These are phyloP conservation scores for Candolleomyces aberdarensis DNA, from an alignment of 768 basidiomycete species.

Conservation along the genomic window DNA sequence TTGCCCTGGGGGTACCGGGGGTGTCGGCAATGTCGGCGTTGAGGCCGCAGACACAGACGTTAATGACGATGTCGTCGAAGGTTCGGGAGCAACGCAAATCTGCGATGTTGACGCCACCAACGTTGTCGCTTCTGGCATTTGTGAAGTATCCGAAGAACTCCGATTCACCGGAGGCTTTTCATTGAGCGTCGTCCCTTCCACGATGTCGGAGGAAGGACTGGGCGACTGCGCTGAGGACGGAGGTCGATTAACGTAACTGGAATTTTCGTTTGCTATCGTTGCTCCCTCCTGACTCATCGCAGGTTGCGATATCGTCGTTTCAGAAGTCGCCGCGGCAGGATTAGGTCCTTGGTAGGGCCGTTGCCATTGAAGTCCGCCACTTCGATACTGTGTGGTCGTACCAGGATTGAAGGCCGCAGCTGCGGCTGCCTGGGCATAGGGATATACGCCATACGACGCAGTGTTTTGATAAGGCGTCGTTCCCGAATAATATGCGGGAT, in stretches of 20 bases:
- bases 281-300: background rate
- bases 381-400: conserved; percentile 9
- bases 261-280: background rate
- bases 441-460: conserved; percentile 18
- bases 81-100: too few species aligned
- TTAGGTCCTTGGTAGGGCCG: conserved; percentile 18
- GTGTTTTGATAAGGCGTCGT: conserved; percentile 17
- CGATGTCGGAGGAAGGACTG: background rate
- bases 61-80: too few species aligned
- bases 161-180: too few species aligned
- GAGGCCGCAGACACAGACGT: too few species aligned
- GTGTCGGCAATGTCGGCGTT: too few species aligned
- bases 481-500: conserved; percentile 25
- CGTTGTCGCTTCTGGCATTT: too few species aligned
- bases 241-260: background rate
- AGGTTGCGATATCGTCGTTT: background rate
- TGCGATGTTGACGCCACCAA: too few species aligned
- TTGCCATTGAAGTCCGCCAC: conserved; percentile 18
- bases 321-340: background rate
- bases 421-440: conserved; percentile 20
- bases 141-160: too few species aligned
- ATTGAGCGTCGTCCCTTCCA: too few species aligned
- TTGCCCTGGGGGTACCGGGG: too few species aligned
- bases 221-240: conserved; percentile 4
- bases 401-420: conserved; percentile 4